Conservation (phyloP, 2,329 filamentous ascomycete genomes). For the Metarhizium album region DNA sequence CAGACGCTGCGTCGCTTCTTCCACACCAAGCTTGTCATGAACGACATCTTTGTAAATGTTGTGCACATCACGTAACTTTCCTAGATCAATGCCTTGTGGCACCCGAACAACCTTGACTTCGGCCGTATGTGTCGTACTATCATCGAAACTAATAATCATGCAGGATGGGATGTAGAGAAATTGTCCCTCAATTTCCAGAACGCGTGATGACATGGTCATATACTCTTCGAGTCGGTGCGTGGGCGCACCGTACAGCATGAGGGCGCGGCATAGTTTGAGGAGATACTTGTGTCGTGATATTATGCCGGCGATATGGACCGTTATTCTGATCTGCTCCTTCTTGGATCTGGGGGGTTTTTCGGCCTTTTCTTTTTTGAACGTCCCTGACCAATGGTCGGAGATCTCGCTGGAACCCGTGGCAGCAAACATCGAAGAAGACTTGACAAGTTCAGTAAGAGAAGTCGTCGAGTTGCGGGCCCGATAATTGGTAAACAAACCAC, state of each 20-base stretch:
- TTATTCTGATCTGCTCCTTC: constrained; percentile 34
- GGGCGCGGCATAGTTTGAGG: constrained; percentile 68
- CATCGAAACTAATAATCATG: constrained; percentile 91
- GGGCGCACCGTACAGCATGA: constrained; percentile 86
- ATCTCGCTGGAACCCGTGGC: constrained; percentile 34
- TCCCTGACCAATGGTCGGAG: constrained; percentile 33
- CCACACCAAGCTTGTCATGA: constrained; percentile 62
- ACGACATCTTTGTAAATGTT: constrained; percentile 76
- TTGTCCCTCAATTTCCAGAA: constrained; percentile 79
- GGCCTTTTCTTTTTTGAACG: constrained; percentile 28
- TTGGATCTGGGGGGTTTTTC: constrained; percentile 25
- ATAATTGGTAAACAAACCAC: constrained; percentile 30
- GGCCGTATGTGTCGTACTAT: constrained; percentile 61
- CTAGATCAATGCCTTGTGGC: constrained; percentile 59
- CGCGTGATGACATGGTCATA: constrained; percentile 80
- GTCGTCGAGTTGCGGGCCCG: constrained; percentile 31
- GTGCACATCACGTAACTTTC: constrained; percentile 63
- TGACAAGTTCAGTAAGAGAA: constrained; percentile 39
- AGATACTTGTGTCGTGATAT: constrained; percentile 75
- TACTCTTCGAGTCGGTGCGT: constrained; percentile 89
- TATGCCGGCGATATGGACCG: constrained; percentile 53
- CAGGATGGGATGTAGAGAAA: constrained; percentile 85
- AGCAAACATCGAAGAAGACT: constrained; percentile 42
- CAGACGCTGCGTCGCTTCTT: constrained; percentile 54
- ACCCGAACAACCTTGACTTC: constrained; percentile 66